phyloP scores from a whole-genome alignment of 2,329 filamentous ascomycete genomes.

The Talaromyces sp. region DNA sequence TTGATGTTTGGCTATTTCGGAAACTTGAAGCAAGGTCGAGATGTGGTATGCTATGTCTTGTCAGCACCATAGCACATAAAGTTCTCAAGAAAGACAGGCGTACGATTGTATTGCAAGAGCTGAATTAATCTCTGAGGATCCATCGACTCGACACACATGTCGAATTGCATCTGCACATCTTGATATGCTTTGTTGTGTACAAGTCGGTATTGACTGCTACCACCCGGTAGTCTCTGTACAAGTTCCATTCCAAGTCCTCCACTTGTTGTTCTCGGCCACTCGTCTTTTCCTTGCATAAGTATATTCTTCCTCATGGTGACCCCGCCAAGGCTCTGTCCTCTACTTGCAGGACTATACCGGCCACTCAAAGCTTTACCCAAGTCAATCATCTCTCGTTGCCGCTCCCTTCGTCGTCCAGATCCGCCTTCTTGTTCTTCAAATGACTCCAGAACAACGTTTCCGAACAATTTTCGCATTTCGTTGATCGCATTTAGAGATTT shows the following conservation, averaged over 20 bases:
- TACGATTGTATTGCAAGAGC: conserved; percentile 63
- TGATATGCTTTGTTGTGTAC: conserved; percentile 72
- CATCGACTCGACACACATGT: conserved; percentile 72
- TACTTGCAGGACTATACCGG: conserved; percentile 51
- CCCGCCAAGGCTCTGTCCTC: conserved; percentile 63
- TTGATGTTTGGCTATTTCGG: conserved; percentile 86
- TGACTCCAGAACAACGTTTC: conserved; percentile 59
- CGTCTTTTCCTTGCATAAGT: conserved; percentile 80
- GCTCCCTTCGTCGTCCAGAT: conserved; percentile 53
- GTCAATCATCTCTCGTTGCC: conserved; percentile 47
- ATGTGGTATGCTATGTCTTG: conserved; percentile 70
- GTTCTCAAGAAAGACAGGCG: conserved; percentile 6
- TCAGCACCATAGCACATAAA: not conserved
- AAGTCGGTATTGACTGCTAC: conserved; percentile 70
- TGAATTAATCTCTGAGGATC: conserved; percentile 79
- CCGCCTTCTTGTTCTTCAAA: conserved; percentile 48
- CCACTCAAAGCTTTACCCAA: conserved; percentile 56
- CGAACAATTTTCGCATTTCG: conserved; percentile 80
- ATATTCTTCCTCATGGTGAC: conserved; percentile 72
- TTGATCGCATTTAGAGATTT: conserved; percentile 79
- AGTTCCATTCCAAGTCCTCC: conserved; percentile 81
- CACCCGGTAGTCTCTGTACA: conserved; percentile 53
- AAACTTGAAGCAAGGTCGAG: conserved; percentile 88
- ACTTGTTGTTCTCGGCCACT: conserved; percentile 75
- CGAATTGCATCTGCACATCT: conserved; percentile 70